Conservation (phyloP, 352 stramenopile species). For the Plasmopara muralis region DNA sequence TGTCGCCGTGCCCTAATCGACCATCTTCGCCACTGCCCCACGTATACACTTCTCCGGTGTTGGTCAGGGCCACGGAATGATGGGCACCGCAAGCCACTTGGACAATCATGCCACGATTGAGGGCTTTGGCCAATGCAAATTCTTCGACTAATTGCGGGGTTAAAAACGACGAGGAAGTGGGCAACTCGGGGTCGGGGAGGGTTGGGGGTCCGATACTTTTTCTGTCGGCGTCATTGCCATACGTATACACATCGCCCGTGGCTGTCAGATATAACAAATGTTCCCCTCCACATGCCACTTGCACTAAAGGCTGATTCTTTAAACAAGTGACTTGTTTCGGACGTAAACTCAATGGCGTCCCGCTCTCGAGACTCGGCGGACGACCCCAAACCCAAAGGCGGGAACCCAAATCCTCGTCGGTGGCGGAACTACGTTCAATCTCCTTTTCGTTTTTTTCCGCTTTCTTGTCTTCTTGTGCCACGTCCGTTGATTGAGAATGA, state of each 20-base stretch:
- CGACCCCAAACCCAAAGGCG: slow-evolving; percentile 69
- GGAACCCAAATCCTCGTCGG: slow-evolving; percentile 2
- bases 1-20: slow-evolving; percentile 69
- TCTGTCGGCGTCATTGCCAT: slow-evolving; percentile 53
- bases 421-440: neutral
- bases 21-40: slow-evolving; percentile 82
- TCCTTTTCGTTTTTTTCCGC: neutral
- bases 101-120: slow-evolving; percentile 58
- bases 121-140: slow-evolving; percentile 70
- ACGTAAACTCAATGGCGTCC: slow-evolving; percentile 50
- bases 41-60: slow-evolving; percentile 68
- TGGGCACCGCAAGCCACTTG: slow-evolving; percentile 64
- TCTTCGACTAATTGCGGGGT: slow-evolving; percentile 65
- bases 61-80: slow-evolving; percentile 66
- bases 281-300: slow-evolving; percentile 72
- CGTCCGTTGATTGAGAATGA: neutral
- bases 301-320: slow-evolving; percentile 52
- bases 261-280: slow-evolving; percentile 71
- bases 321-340: slow-evolving; percentile 52
- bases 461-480: slow-evolving; percentile 3
- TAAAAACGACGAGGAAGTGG: slow-evolving; percentile 33
- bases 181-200: slow-evolving; percentile 10
- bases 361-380: slow-evolving; percentile 42
- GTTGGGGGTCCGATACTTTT: slow-evolving; percentile 28
- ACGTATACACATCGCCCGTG: slow-evolving; percentile 75